A percentile compares a stretch with the other conserved stretches of the same genome.
Conservation (phyloP, 345 rosid species). For the Ceriops zippeliana region DNA sequence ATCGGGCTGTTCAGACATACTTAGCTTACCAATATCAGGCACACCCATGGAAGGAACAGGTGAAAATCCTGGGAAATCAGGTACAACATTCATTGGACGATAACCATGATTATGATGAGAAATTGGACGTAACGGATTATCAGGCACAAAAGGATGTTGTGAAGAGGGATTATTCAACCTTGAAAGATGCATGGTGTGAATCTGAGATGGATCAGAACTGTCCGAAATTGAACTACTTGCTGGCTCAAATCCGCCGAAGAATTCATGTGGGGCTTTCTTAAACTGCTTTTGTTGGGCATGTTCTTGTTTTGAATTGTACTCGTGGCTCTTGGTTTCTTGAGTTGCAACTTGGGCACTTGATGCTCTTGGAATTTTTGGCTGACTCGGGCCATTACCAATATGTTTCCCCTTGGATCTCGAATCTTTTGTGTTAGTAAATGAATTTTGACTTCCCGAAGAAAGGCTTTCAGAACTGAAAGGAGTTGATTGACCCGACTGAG, state of each 20-base stretch:
- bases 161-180: constrained; percentile 37
- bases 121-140: constrained; percentile 29
- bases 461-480: constrained; percentile 24
- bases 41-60: constrained; percentile 30
- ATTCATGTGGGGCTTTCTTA: constrained; percentile 86
- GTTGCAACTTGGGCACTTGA: constrained; percentile 30
- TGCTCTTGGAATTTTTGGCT: constrained; percentile 40
- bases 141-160: constrained; percentile 38
- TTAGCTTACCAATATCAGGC: constrained; percentile 51
- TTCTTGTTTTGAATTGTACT: constrained; percentile 33
- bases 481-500: constrained; percentile 33
- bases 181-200: constrained; percentile 30
- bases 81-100: constrained; percentile 40
- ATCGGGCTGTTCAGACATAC: constrained; percentile 35
- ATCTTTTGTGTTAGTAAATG: constrained; percentile 34
- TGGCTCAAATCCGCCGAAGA: constrained; percentile 43
- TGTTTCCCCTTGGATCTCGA: constrained; percentile 37
- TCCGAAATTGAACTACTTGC: constrained; percentile 31
- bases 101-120: constrained; percentile 35
- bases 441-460: constrained; percentile 20
- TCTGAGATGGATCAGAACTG: constrained; percentile 38
- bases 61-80: constrained; percentile 37
- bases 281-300: constrained; percentile 42
- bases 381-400: constrained; percentile 31
- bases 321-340: constrained; percentile 41